A percentile compares a stretch with the other conserved stretches of the same genome.
These are phyloP conservation scores for Dichotomocladium elegans DNA, from an alignment of 371 early-diverging fungal genomes.

Conservation along the genomic window DNA sequence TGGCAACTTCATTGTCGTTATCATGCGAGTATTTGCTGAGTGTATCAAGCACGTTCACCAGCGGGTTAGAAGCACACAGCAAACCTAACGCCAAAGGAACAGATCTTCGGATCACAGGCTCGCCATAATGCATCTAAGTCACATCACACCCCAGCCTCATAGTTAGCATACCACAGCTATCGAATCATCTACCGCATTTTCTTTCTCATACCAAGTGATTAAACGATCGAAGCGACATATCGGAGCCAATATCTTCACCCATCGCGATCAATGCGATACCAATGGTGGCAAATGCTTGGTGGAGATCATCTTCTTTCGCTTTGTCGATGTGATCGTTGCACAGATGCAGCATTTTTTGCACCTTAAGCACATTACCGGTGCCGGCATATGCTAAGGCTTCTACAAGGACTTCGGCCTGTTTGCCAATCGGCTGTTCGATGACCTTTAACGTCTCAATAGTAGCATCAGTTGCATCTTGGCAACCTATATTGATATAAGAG, in stretches of 20 bases:
- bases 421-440: conserved; percentile 88
- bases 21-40: conserved; percentile 97
- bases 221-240: conserved; percentile 93
- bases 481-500: conserved; percentile 51
- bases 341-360: conserved; percentile 93
- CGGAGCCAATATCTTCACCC: conserved; percentile 95
- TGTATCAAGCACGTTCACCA: conserved; percentile 88
- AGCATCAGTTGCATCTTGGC: conserved; percentile 87
- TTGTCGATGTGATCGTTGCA: conserved; percentile 93
- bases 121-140: conserved; percentile 95
- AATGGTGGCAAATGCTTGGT: conserved; percentile 94
- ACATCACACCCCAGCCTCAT: no score
- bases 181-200: no score
- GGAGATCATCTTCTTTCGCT: conserved; percentile 76
- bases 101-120: conserved; percentile 86
- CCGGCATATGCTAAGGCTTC: conserved; percentile 92
- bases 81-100: conserved; percentile 96
- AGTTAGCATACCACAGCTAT: no score
- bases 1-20: conserved; percentile 90
- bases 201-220: conserved; percentile 75
- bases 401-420: conserved; percentile 83
- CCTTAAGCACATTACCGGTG: conserved; percentile 93
- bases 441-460: conserved; percentile 93
- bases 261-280: conserved; percentile 94
- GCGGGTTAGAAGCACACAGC: conserved; percentile 95